A percentile compares a stretch with the other conserved stretches of the same genome.
Evolutionary conservation across 1,139 yeast genomes (phyloP).

Genomic region (Debaryomycetaceae sp.): DNA sequence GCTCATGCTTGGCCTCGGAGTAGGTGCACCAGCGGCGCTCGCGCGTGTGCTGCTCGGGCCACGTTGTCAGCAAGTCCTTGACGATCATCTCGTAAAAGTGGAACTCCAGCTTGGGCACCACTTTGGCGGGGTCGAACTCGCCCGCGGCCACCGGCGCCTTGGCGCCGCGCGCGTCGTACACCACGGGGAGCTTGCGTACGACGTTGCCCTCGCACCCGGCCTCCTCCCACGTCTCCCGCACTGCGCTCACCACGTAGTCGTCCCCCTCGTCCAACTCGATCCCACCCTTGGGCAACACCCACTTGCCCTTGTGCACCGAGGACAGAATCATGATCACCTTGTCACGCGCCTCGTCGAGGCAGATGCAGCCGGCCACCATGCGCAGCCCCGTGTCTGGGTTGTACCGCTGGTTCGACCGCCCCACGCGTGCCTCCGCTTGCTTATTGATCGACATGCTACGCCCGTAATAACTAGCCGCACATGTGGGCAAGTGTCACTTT

Average conservation of each 20-base stretch:
- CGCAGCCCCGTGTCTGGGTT: slow-evolving; percentile 65
- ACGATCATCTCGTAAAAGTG: slow-evolving; percentile 78
- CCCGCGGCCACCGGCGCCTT: slow-evolving; percentile 46
- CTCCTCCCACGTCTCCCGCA: slow-evolving; percentile 96
- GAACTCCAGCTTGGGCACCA: slow-evolving; percentile 69
- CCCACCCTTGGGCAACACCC: slow-evolving; percentile 97
- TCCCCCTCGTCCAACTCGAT: slow-evolving; percentile 80
- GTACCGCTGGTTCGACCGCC: slow-evolving; percentile 38
- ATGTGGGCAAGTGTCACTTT: too few relatives aligned
- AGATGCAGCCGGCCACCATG: slow-evolving; percentile 86
- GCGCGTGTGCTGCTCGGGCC: slow-evolving; percentile 71
- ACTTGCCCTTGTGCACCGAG: slow-evolving; percentile 56
- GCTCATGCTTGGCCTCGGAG: slow-evolving; percentile 65
- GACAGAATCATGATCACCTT: slow-evolving; percentile 78
- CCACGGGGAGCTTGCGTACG: slow-evolving; percentile 51
- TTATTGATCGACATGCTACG: slow-evolving; percentile 15
- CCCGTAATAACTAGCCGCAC: too few relatives aligned
- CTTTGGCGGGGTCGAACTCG: slow-evolving; percentile 35
- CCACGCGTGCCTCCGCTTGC: slow-evolving; percentile 26
- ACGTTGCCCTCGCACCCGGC: slow-evolving; percentile 81
- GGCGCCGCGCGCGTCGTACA: slow-evolving; percentile 65
- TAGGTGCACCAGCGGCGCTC: slow-evolving; percentile 73
- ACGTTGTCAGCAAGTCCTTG: slow-evolving; percentile 48
- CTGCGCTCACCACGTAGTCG: slow-evolving; percentile 52
- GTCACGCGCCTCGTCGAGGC: slow-evolving; percentile 52